Evolutionary conservation across 352 stramenopile genomes (phyloP).

Genomic region (Thalassiosira hispida): DNA sequence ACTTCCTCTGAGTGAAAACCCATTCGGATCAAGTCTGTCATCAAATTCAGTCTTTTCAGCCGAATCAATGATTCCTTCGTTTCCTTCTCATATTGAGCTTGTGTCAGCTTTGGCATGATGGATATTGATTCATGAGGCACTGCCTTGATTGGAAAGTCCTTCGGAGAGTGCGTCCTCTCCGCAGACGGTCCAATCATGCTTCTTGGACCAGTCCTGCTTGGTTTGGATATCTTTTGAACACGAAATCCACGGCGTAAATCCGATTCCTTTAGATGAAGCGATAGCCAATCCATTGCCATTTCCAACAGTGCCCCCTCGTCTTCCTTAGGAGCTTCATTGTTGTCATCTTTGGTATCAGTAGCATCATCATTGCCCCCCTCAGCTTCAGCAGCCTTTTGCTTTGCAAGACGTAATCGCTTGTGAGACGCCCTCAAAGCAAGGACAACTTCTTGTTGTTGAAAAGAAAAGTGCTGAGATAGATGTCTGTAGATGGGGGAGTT

Average conservation of each 20-base stretch:
- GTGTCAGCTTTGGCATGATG: constrained; percentile 54
- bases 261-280: constrained; percentile 70
- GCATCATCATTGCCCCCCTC: constrained; percentile 11
- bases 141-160: constrained; percentile 40
- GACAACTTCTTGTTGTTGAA: constrained; percentile 52
- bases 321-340: constrained; percentile 26
- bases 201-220: neutral
- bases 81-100: constrained; percentile 64
- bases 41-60: constrained; percentile 46
- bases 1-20: constrained; percentile 73
- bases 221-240: constrained; percentile 42
- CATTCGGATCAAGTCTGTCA: constrained; percentile 64
- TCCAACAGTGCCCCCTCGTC: constrained; percentile 47
- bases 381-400: constrained; percentile 21
- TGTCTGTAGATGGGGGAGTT: constrained; percentile 58
- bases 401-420: constrained; percentile 34
- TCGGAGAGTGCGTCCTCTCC: neutral
- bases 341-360: constrained; percentile 16
- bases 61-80: constrained; percentile 25
- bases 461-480: constrained; percentile 69
- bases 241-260: constrained; percentile 68
- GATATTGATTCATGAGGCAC: constrained; percentile 80
- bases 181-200: neutral
- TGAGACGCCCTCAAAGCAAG: constrained; percentile 60
- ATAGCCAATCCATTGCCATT: constrained; percentile 79